These are phyloP conservation scores for Cupressus sempervirens DNA, from an alignment of 75 land plant genomes.

Conservation along the genomic window DNA sequence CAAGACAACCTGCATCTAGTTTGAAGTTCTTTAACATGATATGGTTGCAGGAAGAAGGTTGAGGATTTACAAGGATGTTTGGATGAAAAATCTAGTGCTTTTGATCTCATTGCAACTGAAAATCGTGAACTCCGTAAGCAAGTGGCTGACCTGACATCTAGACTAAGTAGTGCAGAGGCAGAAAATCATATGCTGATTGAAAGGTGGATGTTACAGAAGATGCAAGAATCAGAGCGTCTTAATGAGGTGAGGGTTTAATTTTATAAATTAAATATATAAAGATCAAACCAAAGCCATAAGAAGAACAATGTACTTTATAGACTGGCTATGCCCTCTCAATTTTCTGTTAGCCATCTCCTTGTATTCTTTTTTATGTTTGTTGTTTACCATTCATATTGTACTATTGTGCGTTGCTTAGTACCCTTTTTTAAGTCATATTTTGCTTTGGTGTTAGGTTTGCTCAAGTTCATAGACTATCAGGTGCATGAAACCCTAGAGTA, in stretches of 20 bases:
- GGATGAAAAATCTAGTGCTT: constrained; percentile 55
- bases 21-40: constrained; percentile 13
- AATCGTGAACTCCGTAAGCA: constrained; percentile 49
- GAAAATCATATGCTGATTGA: constrained; percentile 90
- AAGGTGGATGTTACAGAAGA: constrained; percentile 91
- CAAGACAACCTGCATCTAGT: constrained; percentile 45
- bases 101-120: constrained; percentile 61
- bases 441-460: background rate
- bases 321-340: background rate
- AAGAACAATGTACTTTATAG: background rate
- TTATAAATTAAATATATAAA: background rate
- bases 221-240: constrained; percentile 92
- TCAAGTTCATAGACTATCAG: background rate
- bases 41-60: constrained; percentile 18
- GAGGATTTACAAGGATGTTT: constrained; percentile 36
- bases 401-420: background rate
- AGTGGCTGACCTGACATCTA: constrained; percentile 37
- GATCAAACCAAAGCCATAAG: background rate
- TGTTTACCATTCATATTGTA: background rate
- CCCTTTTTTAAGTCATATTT: background rate
- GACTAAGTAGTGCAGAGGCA: constrained; percentile 37
- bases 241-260: constrained; percentile 66
- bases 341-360: background rate
- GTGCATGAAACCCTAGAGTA: background rate
- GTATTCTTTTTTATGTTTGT: background rate